Conservation (phyloP, 768 basidiomycete genomes). For the Crepidotus variabilis region DNA sequence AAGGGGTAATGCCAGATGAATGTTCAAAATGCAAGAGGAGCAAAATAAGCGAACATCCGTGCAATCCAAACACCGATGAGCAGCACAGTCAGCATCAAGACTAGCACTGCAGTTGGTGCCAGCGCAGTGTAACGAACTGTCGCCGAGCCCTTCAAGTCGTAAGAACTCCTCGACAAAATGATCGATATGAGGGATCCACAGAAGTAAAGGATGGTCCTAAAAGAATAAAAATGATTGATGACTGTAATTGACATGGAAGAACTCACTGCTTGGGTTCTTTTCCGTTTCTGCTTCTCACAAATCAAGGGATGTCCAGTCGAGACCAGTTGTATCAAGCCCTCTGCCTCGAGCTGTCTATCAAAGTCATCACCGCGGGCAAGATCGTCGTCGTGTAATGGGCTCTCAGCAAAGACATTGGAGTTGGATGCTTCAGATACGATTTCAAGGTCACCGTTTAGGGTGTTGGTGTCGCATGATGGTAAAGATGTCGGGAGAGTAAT, state of each 20-base stretch:
- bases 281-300: background rate
- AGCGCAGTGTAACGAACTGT: slow-evolving; percentile 1
- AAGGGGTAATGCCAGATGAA: slow-evolving; percentile 10
- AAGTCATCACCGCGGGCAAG: background rate
- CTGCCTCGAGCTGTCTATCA: background rate
- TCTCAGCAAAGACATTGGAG: background rate
- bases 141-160: slow-evolving; percentile 7
- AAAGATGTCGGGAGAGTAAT: too few relatives aligned
- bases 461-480: too few relatives aligned
- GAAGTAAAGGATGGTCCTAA: slow-evolving; percentile 8
- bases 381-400: background rate
- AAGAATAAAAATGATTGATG: background rate
- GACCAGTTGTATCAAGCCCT: background rate
- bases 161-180: slow-evolving; percentile 8
- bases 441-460: too few relatives aligned
- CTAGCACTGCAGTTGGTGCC: background rate
- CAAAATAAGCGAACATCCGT: slow-evolving; percentile 5
- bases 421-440: background rate
- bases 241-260: background rate
- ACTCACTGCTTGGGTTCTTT: background rate
- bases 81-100: background rate
- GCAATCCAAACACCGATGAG: slow-evolving; percentile 17
- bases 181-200: slow-evolving; percentile 4
- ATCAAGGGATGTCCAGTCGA: background rate
- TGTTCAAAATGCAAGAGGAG: slow-evolving; percentile 2